Conservation (phyloP, 2,329 filamentous ascomycete species). For the Paradendryphiella salina region DNA sequence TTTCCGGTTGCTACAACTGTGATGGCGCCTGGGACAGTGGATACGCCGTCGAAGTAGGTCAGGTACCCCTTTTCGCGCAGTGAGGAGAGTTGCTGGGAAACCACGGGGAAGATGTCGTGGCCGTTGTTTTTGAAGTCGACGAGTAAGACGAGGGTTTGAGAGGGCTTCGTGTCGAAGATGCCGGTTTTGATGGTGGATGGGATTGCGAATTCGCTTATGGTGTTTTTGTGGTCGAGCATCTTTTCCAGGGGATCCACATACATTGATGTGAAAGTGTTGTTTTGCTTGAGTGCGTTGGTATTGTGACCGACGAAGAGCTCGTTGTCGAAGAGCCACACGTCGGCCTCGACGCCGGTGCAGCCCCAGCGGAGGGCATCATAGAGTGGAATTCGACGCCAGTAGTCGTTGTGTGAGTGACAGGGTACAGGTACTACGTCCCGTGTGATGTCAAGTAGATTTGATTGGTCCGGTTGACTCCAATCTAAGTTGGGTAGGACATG, state of each 20-base stretch:
- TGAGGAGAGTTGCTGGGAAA: conserved; percentile 50
- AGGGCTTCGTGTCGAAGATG: conserved; percentile 56
- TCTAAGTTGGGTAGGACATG: conserved; percentile 40
- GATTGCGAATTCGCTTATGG: conserved; percentile 40
- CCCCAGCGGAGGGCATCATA: conserved; percentile 60
- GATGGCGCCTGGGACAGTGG: conserved; percentile 50
- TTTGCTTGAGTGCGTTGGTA: conserved; percentile 50
- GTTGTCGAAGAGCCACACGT: conserved; percentile 59
- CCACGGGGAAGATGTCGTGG: conserved; percentile 42
- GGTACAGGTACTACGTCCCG: conserved; percentile 54
- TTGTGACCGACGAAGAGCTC: conserved; percentile 62
- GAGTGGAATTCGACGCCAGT: conserved; percentile 59
- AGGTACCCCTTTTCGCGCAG: conserved; percentile 56
- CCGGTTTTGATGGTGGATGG: conserved; percentile 46
- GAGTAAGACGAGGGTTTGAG: conserved; percentile 56
- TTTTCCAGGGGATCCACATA: conserved; percentile 58
- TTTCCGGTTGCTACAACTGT: conserved; percentile 60
- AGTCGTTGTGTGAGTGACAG: conserved; percentile 64
- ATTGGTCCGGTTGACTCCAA: conserved; percentile 49
- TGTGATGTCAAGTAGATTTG: conserved; percentile 54
- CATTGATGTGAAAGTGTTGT: conserved; percentile 55
- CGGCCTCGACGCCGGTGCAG: conserved; percentile 61
- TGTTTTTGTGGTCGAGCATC: conserved; percentile 56
- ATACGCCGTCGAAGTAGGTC: conserved; percentile 54
- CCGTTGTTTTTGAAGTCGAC: conserved; percentile 56